Base-by-base conservation (phyloP, 192 early-diverging fungal genomes). In the Dissophora ornata region DNA sequence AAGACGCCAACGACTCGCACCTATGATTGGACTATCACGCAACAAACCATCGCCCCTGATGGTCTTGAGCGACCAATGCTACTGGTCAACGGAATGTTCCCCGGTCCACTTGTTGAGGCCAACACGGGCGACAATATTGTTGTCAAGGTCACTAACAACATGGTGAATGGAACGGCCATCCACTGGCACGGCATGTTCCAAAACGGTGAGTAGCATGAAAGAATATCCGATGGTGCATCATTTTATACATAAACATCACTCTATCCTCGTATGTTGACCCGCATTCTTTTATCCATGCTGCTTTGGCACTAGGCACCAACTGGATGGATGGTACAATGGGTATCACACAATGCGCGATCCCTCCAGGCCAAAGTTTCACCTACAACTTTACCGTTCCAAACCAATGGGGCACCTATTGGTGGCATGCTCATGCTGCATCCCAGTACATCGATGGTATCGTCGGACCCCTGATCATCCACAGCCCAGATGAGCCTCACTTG, bases 41-140 rank as follows among this genome's bases (percentile, higher is more conserved):
- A 74, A 34, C 56, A 57, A 26, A 74, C 62, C 22, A 65, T 65
- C 21, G 61, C 70, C 1, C 90, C 91, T 6, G 90, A 94, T 81
- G 88, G 87, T 32, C 75, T 71, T 47, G 84, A 86, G 51, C 84
- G 88, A 16, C 81, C 71, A 12, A 90, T 92, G 22, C 83, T 70
- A 26, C 84, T 87, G 19, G 89, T 89, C 38, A 92, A 92, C 59
- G 87, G 60, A 16, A 55, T 83, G 81, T 82, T 78, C 80, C 83
- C 79, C 26, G 79, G 69, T 18, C 85, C 85, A 11, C 21, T 79
- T 33, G 51, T 86, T 22, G 65, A 83, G 50, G 83, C 69, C 15
- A 85, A 69, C 15, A 57, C 80, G 4, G 81, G 81, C 32, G 86
- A 85, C 36, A 79, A 70, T 16, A 56, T 86, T 16, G 73, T 86